phyloP scores from a whole-genome alignment of 805 yeast genomes.

The Saccharomyces mikatae region DNA sequence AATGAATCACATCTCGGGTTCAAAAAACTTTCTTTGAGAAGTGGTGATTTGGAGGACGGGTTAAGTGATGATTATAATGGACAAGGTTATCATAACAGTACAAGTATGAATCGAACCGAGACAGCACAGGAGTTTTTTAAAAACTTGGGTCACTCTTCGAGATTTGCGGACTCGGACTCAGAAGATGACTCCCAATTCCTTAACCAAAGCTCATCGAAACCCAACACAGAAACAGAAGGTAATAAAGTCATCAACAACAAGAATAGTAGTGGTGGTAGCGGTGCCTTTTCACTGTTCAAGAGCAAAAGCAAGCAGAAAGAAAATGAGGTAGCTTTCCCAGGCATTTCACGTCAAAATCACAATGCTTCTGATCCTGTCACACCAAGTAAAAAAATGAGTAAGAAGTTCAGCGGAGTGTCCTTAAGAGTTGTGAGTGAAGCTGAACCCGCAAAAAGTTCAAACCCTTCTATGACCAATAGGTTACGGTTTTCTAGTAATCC shows the following conservation, averaged over 20 bases:
- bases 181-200: constrained; percentile 35
- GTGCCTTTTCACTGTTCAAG: constrained; percentile 16
- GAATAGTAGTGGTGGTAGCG: constrained; percentile 1
- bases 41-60: constrained; percentile 13
- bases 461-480: constrained; percentile 13
- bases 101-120: background rate
- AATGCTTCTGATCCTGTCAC: constrained; percentile 1
- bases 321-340: background rate
- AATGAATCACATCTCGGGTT: constrained; percentile 30
- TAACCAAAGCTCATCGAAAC: constrained; percentile 5
- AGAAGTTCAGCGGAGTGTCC: constrained; percentile 17
- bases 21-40: constrained; percentile 32
- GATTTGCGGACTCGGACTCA: constrained; percentile 59
- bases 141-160: constrained; percentile 37
- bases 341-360: background rate
- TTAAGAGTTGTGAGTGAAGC: constrained; percentile 19
- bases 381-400: constrained; percentile 11
- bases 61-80: constrained; percentile 1
- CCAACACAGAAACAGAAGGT: background rate
- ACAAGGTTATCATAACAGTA: background rate
- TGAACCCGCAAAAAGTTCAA: constrained; percentile 3
- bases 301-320: constrained; percentile 8
- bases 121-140: constrained; percentile 1
- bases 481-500: constrained; percentile 22
- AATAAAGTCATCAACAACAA: background rate